Percentiles rank a stretch among this genome's conserved stretches.
Conservation (phyloP, 2,329 filamentous ascomycete species). For the Botrytis fragariae region DNA sequence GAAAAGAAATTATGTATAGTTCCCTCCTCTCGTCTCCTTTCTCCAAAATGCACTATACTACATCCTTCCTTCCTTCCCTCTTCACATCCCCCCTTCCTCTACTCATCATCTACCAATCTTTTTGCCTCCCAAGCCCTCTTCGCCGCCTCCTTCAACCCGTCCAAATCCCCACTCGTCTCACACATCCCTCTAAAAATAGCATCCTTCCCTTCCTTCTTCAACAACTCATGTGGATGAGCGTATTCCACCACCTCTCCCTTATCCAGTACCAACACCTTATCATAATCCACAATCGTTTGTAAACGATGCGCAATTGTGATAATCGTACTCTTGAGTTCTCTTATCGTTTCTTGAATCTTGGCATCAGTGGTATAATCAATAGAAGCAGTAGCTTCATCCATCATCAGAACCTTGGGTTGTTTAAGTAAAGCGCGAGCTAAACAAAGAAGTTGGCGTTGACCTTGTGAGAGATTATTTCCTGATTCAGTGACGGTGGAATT, state of each 20-base stretch:
- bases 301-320: conserved; percentile 95
- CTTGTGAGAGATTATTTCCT: conserved; percentile 91
- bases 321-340: conserved; percentile 89
- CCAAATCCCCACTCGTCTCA: conserved; percentile 64
- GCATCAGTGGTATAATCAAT: conserved; percentile 95
- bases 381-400: conserved; percentile 97
- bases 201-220: conserved; percentile 58
- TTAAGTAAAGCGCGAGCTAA: conserved; percentile 91
- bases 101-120: conserved; percentile 42
- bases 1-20: not conserved
- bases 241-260: conserved; percentile 85
- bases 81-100: not conserved
- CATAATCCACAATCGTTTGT: conserved; percentile 96
- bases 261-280: conserved; percentile 93
- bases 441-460: conserved; percentile 91
- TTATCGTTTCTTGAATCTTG: conserved; percentile 95
- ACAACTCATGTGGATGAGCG: conserved; percentile 81
- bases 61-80: not conserved
- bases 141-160: conserved; percentile 54
- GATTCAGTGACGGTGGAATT: conserved; percentile 82
- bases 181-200: conserved; percentile 63
- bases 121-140: conserved; percentile 45
- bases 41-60: not conserved
- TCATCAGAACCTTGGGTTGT: conserved; percentile 87
- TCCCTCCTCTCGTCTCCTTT: not conserved